These are phyloP conservation scores for Carallia brachiata DNA, from an alignment of 345 rosid species.

Conservation along the genomic window DNA sequence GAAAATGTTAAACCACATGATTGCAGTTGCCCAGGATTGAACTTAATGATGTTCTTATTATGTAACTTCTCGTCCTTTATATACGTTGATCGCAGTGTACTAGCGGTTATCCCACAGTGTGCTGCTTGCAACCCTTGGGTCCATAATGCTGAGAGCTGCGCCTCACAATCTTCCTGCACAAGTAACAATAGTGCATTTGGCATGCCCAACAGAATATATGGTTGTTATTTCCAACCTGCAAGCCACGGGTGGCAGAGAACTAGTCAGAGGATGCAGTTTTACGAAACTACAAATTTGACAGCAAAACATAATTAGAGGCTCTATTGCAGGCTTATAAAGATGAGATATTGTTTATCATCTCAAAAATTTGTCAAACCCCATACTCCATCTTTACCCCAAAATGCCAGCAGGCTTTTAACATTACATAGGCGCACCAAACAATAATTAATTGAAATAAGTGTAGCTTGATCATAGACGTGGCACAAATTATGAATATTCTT, in stretches of 20 bases:
- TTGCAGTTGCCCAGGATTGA: too few relatives aligned
- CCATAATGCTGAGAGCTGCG: slow-evolving; percentile 68
- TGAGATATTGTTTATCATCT: neutral
- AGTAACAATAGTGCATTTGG: slow-evolving; percentile 68
- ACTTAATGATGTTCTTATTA: neutral
- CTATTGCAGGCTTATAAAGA: neutral
- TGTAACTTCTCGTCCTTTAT: neutral
- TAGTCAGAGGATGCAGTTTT: neutral
- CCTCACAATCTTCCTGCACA: slow-evolving; percentile 66
- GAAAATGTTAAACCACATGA: too few relatives aligned
- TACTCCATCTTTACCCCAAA: neutral
- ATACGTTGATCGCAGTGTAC: neutral
- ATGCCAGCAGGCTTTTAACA: neutral
- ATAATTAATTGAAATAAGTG: too few relatives aligned
- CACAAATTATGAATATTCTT: neutral
- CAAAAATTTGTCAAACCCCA: neutral
- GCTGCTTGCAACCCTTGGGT: slow-evolving; percentile 92
- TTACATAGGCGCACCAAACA: neutral
- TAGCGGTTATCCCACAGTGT: slow-evolving; percentile 43
- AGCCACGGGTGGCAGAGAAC: neutral
- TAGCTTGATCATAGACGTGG: too few relatives aligned
- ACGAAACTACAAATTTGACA: neutral
- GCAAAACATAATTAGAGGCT: neutral
- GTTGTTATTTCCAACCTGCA: slow-evolving; percentile 75
- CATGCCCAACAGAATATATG: slow-evolving; percentile 86